These are phyloP conservation scores for Fusarium nanum DNA, from an alignment of 2,329 filamentous ascomycete species.

Conservation along the genomic window DNA sequence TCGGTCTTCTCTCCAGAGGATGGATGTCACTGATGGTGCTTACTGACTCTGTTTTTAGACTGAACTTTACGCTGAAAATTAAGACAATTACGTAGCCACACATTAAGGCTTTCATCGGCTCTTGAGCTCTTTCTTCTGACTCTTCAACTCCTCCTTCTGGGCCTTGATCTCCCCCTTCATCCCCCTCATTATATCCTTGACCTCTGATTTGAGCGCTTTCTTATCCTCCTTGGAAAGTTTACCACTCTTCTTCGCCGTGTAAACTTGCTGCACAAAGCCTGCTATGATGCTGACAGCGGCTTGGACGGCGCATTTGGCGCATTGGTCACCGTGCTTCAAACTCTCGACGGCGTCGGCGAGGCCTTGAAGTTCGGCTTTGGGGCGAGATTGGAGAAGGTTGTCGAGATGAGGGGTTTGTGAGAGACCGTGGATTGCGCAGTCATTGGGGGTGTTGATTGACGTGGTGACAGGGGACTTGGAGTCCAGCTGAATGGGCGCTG, in stretches of 20 bases:
- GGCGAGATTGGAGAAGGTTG: constrained; percentile 16
- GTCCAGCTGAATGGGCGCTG: not conserved
- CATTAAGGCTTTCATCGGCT: not conserved
- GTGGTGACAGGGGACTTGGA: not conserved
- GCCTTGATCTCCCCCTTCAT: constrained; percentile 15
- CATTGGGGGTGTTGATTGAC: not conserved
- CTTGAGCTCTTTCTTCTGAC: constrained; percentile 13
- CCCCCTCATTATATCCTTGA: constrained; percentile 21
- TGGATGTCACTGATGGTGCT: not conserved
- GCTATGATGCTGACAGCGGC: constrained; percentile 9
- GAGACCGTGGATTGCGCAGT: constrained; percentile 9
- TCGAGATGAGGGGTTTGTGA: constrained; percentile 27
- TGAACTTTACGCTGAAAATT: not conserved
- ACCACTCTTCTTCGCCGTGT: constrained; percentile 27
- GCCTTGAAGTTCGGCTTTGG: constrained; percentile 9
- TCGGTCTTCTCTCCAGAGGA: constrained; percentile 9
- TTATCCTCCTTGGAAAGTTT: constrained; percentile 34
- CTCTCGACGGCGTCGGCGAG: constrained; percentile 11
- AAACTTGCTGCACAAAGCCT: constrained; percentile 12
- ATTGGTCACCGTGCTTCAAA: constrained; percentile 11
- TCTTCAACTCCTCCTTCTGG: constrained; percentile 12
- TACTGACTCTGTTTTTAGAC: not conserved
- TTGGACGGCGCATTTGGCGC: constrained; percentile 27
- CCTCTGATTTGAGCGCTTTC: constrained; percentile 29
- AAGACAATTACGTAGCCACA: not conserved